These are phyloP conservation scores for Pseudevernia furfuracea DNA, from an alignment of 495 filamentous ascomycete genomes.

Conservation along the genomic window DNA sequence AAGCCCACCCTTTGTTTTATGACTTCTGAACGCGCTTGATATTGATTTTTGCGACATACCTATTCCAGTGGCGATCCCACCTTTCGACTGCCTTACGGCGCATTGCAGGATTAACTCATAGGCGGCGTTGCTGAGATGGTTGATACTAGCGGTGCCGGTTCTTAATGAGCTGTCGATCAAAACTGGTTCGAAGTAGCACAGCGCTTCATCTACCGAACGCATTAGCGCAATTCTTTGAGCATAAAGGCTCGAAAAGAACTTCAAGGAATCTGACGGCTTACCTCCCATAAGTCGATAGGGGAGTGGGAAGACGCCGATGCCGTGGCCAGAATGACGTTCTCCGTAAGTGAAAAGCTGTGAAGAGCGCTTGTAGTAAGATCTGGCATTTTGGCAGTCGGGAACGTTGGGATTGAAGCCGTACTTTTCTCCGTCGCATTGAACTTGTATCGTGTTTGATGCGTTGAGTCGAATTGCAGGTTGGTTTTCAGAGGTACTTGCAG, in stretches of 20 bases:
- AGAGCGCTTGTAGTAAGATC: not conserved
- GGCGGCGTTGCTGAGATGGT: not conserved
- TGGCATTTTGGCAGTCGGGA: not conserved
- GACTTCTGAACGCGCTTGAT: not conserved
- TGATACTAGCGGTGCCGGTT: not conserved
- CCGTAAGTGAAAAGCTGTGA: not conserved
- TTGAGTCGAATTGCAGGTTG: not conserved
- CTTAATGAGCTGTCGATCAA: not conserved
- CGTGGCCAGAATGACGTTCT: constrained; percentile 1
- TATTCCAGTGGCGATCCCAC: not conserved
- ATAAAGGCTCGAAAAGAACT: not conserved
- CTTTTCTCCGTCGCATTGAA: constrained; percentile 1
- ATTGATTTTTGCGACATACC: not conserved
- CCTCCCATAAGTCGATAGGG: not conserved
- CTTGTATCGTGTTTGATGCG: not conserved
- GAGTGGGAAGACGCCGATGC: not conserved
- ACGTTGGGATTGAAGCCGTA: constrained; percentile 3
- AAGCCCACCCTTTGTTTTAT: not conserved
- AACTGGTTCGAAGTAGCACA: constrained; percentile 1
- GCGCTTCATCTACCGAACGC: not conserved
- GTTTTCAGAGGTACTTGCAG: not conserved
- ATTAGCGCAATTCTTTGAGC: not conserved
- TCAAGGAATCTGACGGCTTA: not conserved
- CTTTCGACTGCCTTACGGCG: not conserved
- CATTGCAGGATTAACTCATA: not conserved